Conservation (phyloP, 345 rosid genomes). For the Salix exigua region DNA sequence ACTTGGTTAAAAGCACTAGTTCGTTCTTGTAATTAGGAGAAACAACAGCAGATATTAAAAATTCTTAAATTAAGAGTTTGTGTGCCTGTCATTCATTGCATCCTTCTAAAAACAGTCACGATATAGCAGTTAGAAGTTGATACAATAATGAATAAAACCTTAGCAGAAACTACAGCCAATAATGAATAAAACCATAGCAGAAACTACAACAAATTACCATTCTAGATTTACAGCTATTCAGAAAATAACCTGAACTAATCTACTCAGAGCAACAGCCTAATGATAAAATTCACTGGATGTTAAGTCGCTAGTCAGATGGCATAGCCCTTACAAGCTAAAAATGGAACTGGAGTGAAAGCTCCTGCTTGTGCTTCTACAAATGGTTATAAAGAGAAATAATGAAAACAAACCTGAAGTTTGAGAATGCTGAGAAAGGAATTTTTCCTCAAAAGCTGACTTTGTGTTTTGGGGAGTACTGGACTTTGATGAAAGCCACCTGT, state of each 20-base stretch:
- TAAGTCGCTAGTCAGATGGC: background rate
- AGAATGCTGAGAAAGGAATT: slow-evolving; percentile 85
- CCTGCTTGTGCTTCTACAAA: background rate
- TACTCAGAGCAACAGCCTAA: background rate
- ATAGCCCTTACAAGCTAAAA: background rate
- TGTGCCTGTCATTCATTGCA: background rate
- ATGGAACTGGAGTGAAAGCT: background rate
- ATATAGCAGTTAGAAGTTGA: background rate
- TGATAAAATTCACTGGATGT: background rate
- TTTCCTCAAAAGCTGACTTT: slow-evolving; percentile 89
- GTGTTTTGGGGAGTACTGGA: slow-evolving; percentile 51
- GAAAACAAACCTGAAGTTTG: slow-evolving; percentile 77
- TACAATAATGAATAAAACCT: background rate
- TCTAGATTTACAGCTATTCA: background rate
- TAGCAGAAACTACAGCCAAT: background rate
- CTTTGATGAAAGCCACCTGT: slow-evolving; percentile 98
- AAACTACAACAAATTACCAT: background rate
- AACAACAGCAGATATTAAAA: background rate
- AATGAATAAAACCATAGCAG: background rate
- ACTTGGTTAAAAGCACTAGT: background rate
- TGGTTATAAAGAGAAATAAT: background rate
- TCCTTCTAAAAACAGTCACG: background rate
- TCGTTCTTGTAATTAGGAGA: background rate
- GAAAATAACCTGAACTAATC: background rate
- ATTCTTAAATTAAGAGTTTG: background rate